Conservation (phyloP, 2,329 filamentous ascomycete species). For the Aspergillus amoenus region DNA sequence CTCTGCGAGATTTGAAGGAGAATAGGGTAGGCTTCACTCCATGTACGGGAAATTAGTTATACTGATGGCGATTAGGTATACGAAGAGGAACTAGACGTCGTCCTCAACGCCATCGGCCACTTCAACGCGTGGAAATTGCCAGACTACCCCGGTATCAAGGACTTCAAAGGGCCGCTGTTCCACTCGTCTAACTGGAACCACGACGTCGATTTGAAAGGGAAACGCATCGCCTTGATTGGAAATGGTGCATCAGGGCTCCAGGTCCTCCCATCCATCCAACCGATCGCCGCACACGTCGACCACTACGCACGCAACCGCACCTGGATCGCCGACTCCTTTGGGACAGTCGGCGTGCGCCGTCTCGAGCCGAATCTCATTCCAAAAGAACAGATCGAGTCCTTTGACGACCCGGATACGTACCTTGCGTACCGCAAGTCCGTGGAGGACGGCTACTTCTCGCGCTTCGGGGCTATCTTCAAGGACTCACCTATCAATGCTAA, state of each 20-base stretch:
- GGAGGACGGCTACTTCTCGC: constrained; percentile 63
- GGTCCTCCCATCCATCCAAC: constrained; percentile 42
- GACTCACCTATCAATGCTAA: constrained; percentile 51
- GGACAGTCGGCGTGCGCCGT: constrained; percentile 53
- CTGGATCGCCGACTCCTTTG: constrained; percentile 67
- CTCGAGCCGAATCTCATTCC: constrained; percentile 57
- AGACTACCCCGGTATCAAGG: constrained; percentile 57
- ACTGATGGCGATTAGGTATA: constrained; percentile 28
- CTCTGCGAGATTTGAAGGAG: constrained; percentile 35
- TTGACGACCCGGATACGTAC: constrained; percentile 62
- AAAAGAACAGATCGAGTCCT: constrained; percentile 55
- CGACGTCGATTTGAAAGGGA: constrained; percentile 50
- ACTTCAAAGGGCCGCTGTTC: constrained; percentile 56
- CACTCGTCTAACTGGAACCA: constrained; percentile 64
- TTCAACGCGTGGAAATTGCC: constrained; percentile 68
- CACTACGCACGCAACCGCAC: constrained; percentile 66
- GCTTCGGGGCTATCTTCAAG: constrained; percentile 56
- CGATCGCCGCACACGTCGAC: constrained; percentile 51
- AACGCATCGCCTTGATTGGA: constrained; percentile 59
- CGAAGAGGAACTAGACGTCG: constrained; percentile 56
- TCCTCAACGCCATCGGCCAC: constrained; percentile 63
- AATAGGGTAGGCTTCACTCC: no score
- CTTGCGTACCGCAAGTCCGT: constrained; percentile 58
- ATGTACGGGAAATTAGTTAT: no score
- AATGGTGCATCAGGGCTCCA: constrained; percentile 64